phyloP scores from a whole-genome alignment of 2,329 filamentous ascomycete genomes.

The Ophiostoma populinum region DNA sequence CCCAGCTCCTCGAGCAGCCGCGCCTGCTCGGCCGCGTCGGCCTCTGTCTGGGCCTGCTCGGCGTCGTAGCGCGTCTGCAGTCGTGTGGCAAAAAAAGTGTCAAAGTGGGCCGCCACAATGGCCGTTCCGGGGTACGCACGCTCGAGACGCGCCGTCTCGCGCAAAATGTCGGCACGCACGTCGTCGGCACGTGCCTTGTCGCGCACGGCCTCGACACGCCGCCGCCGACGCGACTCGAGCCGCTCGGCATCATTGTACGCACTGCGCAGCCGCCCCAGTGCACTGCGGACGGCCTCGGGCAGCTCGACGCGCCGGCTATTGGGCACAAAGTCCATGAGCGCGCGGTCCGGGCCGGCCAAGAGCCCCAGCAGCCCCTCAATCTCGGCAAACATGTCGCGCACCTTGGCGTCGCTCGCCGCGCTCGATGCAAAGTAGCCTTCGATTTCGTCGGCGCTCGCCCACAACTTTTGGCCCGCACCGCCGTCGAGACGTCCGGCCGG shows the following conservation, averaged over 20 bases:
- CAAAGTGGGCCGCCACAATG: constrained; percentile 79
- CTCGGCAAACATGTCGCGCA: constrained; percentile 61
- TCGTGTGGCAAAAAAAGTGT: constrained; percentile 72
- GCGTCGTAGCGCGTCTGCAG: constrained; percentile 60
- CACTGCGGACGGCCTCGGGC: constrained; percentile 62
- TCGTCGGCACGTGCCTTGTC: constrained; percentile 76
- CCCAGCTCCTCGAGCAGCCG: constrained; percentile 50
- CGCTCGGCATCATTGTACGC: constrained; percentile 72
- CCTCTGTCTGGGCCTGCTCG: constrained; percentile 49
- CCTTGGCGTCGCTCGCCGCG: constrained; percentile 36
- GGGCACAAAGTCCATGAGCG: constrained; percentile 76
- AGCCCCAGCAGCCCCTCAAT: constrained; percentile 61
- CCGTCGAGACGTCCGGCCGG: constrained; percentile 50
- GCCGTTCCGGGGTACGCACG: constrained; percentile 69
- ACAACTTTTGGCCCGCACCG: constrained; percentile 43
- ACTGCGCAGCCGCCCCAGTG: constrained; percentile 59
- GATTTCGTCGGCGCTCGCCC: constrained; percentile 59
- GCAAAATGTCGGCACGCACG: constrained; percentile 68
- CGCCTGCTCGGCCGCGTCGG: constrained; percentile 61
- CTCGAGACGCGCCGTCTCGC: constrained; percentile 71
- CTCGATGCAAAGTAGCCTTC: constrained; percentile 66
- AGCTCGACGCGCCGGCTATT: constrained; percentile 66
- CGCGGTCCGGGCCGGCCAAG: constrained; percentile 62
- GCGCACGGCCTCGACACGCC: constrained; percentile 61
- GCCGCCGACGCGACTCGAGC: constrained; percentile 62